Evolutionary conservation across 176 grass and related monocot genomes (phyloP).

Genomic region (Lolium rigidum): DNA sequence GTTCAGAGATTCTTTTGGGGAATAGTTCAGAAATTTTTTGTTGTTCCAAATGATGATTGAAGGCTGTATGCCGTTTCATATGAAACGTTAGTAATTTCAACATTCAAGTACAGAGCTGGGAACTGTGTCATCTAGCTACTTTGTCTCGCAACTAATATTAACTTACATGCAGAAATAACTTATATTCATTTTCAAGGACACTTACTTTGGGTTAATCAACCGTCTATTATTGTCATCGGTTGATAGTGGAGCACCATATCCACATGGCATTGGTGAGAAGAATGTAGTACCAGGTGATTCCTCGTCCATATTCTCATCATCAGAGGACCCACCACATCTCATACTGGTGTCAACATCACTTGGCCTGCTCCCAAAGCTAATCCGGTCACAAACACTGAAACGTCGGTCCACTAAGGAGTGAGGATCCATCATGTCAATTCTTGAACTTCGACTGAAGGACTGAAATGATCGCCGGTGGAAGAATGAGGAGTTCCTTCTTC

Average conservation of each 20-base stretch:
- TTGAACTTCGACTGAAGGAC: constrained; percentile 66
- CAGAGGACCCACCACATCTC: constrained; percentile 79
- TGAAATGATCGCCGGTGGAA: constrained; percentile 85
- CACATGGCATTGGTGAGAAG: constrained; percentile 76
- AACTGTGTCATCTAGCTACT: background rate
- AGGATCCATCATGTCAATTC: constrained; percentile 72
- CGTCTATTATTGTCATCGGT: constrained; percentile 49
- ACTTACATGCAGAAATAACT: background rate
- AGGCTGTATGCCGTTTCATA: background rate
- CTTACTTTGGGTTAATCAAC: constrained; percentile 59
- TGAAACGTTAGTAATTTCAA: background rate
- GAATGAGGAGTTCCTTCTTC: constrained; percentile 64
- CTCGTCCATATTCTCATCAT: constrained; percentile 89
- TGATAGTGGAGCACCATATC: constrained; percentile 62
- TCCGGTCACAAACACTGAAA: constrained; percentile 84
- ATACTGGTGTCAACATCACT: constrained; percentile 84
- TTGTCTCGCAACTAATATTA: background rate
- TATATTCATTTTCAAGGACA: constrained; percentile 16
- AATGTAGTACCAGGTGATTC: constrained; percentile 72
- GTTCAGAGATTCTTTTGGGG: background rate
- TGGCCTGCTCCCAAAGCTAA: constrained; percentile 78
- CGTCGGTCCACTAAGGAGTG: constrained; percentile 75
- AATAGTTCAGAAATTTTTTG: background rate
- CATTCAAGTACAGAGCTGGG: background rate
- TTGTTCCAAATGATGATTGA: background rate